Conservation (phyloP, 2,329 filamentous ascomycete species). For the Mycosphaerella sp. region DNA sequence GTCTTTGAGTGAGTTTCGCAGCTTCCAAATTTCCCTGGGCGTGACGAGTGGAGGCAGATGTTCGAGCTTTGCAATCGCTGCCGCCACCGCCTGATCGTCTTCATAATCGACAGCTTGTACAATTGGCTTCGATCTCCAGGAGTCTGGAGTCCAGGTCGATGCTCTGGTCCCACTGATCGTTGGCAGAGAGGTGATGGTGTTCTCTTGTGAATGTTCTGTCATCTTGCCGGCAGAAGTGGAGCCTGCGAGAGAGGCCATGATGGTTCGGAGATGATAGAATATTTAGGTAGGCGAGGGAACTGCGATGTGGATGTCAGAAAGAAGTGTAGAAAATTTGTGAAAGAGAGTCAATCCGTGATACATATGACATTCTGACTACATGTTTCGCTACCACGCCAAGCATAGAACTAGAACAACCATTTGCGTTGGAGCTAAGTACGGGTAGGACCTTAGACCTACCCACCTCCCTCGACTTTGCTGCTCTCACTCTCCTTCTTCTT, state of each 20-base stretch:
- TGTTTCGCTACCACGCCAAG: too few relatives aligned
- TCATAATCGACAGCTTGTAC: constrained; percentile 69
- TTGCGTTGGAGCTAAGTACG: too few relatives aligned
- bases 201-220: background rate
- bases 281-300: too few relatives aligned
- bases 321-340: too few relatives aligned
- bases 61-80: constrained; percentile 58
- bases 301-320: too few relatives aligned
- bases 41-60: constrained; percentile 73
- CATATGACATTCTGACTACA: too few relatives aligned
- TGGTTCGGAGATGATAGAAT: background rate
- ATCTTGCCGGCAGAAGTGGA: constrained; percentile 1
- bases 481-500: background rate
- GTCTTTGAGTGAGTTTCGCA: constrained; percentile 73
- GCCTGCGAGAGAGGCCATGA: constrained; percentile 1
- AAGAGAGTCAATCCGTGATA: too few relatives aligned
- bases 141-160: constrained; percentile 53
- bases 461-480: too few relatives aligned
- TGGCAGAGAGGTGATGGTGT: background rate
- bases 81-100: constrained; percentile 53
- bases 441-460: too few relatives aligned
- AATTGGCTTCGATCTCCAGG: constrained; percentile 73
- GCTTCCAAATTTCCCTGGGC: constrained; percentile 68
- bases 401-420: too few relatives aligned
- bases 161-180: constrained; percentile 3